phyloP scores from a whole-genome alignment of 345 rosid species.

The Rhizophora mangle region DNA sequence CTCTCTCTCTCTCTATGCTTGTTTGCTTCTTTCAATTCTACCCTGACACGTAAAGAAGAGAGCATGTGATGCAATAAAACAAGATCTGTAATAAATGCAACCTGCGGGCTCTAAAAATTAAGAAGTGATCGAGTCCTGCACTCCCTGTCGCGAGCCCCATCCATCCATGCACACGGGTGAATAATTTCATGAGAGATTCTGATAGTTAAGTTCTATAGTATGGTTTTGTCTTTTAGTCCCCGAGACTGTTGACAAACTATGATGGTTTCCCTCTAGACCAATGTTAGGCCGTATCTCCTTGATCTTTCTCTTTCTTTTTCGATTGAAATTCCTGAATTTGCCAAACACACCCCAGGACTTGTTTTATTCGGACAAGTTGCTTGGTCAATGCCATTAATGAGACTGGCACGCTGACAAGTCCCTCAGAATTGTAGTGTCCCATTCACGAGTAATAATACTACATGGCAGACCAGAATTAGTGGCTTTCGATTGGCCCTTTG shows the following conservation, averaged over 20 bases:
- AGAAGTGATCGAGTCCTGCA: neutral
- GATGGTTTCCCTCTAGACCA: neutral
- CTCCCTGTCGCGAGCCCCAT: neutral
- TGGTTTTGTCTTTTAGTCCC: neutral
- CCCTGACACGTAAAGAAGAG: neutral
- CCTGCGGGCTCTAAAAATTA: neutral
- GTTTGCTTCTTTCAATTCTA: neutral
- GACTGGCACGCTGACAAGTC: too few species aligned
- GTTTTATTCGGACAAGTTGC: neutral
- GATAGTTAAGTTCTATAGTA: neutral
- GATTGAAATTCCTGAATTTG: neutral
- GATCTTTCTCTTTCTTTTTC: neutral
- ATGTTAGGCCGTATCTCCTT: neutral
- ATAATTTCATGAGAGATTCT: neutral
- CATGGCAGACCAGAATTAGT: too few species aligned
- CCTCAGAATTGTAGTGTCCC: too few species aligned
- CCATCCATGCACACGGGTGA: conserved; percentile 18
- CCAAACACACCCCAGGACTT: neutral
- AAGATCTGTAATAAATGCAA: neutral
- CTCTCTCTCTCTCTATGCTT: too few species aligned
- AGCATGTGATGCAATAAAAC: conserved; percentile 2
- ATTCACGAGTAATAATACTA: too few species aligned
- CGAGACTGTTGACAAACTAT: neutral
- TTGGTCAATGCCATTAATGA: too few species aligned
- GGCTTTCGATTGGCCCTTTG: too few species aligned